These are phyloP conservation scores for Fusarium gaditjirri DNA, from an alignment of 2,329 filamentous ascomycete species.

Conservation along the genomic window DNA sequence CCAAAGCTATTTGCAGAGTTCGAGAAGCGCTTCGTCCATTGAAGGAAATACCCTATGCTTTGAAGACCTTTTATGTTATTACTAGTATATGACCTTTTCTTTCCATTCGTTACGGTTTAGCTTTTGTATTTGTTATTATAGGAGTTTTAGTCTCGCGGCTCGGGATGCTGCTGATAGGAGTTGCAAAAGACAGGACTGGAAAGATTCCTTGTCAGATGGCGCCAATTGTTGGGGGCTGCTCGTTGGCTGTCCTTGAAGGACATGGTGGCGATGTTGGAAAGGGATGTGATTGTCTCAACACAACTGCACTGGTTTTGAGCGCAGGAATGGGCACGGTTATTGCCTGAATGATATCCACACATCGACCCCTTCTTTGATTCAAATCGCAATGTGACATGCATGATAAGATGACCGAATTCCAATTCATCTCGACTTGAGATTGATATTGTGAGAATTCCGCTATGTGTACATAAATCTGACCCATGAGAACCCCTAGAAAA, in stretches of 20 bases:
- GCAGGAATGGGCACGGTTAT: slow-evolving; percentile 1
- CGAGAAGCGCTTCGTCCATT: slow-evolving; percentile 72
- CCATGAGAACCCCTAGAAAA: background rate
- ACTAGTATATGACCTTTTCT: slow-evolving; percentile 18
- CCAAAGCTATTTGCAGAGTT: slow-evolving; percentile 90
- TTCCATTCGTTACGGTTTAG: slow-evolving; percentile 11
- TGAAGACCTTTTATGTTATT: slow-evolving; percentile 18
- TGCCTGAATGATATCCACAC: slow-evolving; percentile 28
- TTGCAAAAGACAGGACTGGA: slow-evolving; percentile 27
- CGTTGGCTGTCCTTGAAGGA: slow-evolving; percentile 9
- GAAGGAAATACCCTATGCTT: slow-evolving; percentile 23
- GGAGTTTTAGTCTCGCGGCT: slow-evolving; percentile 40
- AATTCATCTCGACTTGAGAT: slow-evolving; percentile 17
- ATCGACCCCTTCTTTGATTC: slow-evolving; percentile 22
- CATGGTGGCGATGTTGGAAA: slow-evolving; percentile 22
- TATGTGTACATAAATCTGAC: slow-evolving; percentile 23
- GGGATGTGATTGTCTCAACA: background rate
- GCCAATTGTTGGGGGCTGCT: slow-evolving; percentile 15
- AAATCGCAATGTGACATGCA: background rate
- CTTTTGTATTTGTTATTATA: slow-evolving; percentile 10
- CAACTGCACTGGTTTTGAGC: slow-evolving; percentile 5
- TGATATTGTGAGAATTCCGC: slow-evolving; percentile 6
- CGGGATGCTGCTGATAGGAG: slow-evolving; percentile 38
- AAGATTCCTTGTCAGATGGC: slow-evolving; percentile 18
- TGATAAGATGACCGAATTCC: slow-evolving; percentile 5